Evolutionary conservation across 352 stramenopile species (phyloP).

Genomic region (Elongisporangium anandrum): DNA sequence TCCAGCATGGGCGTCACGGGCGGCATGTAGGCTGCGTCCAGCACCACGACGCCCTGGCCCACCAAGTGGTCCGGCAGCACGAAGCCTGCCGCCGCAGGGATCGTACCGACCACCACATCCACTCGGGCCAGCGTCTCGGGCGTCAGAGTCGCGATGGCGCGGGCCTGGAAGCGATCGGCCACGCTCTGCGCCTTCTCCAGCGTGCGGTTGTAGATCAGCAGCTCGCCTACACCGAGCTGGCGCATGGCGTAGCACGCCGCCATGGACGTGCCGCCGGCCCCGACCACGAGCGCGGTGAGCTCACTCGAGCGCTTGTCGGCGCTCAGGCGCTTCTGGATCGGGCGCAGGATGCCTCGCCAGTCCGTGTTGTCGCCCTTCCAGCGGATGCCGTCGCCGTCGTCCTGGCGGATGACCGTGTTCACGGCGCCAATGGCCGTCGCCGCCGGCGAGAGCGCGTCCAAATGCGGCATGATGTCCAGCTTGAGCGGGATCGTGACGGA

Average conservation of each 20-base stretch:
- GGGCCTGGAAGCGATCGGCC: slow-evolving; percentile 84
- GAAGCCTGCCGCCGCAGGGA: slow-evolving; percentile 89
- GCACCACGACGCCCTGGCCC: slow-evolving; percentile 69
- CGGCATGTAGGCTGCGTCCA: slow-evolving; percentile 98
- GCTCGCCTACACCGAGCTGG: slow-evolving; percentile 69
- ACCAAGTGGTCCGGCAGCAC: slow-evolving; percentile 71
- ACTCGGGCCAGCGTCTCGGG: slow-evolving; percentile 46
- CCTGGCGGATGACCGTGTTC: slow-evolving; percentile 93
- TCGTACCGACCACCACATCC: slow-evolving; percentile 93
- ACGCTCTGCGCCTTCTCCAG: slow-evolving; percentile 89
- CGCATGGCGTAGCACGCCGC: slow-evolving; percentile 93
- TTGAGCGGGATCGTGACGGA: slow-evolving; percentile 99
- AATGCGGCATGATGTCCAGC: slow-evolving; percentile 89
- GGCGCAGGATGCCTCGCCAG: slow-evolving; percentile 96
- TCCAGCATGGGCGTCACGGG: slow-evolving; percentile 91
- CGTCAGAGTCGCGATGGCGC: slow-evolving; percentile 51
- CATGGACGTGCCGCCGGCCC: slow-evolving; percentile 93
- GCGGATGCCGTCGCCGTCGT: slow-evolving; percentile 33
- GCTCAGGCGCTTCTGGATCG: slow-evolving; percentile 71
- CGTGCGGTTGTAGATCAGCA: slow-evolving; percentile 97
- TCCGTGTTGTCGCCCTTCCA: slow-evolving; percentile 97
- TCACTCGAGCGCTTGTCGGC: slow-evolving; percentile 9
- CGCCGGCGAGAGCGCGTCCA: slow-evolving; percentile 92
- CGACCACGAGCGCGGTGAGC: slow-evolving; percentile 78
- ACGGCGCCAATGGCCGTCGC: slow-evolving; percentile 96